Base-by-base conservation (phyloP, 2,329 filamentous ascomycete species). In the Hypoxylon sp. region DNA sequence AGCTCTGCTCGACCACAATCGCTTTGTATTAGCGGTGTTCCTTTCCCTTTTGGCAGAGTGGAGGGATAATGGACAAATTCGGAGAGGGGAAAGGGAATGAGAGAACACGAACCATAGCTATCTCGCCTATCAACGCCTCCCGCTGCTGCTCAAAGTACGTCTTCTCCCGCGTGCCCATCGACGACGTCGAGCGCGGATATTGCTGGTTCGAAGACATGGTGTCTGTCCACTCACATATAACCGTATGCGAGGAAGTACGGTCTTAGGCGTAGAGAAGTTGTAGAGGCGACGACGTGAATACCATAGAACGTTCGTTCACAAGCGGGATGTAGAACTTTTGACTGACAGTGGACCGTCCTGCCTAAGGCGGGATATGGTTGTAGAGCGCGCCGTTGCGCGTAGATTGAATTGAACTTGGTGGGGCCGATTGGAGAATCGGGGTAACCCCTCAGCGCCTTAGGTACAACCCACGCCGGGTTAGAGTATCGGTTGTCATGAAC, bases 61-160 rank as follows among this genome's bases (percentile, higher is more conserved):
- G 36, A 18, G 16, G 0, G n/a, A 3, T 9, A n/a, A n/a, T n/a
- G n/a, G n/a, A n/a, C n/a, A n/a, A n/a, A n/a, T n/a, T n/a, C n/a
- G 1, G 4, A 20, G 16, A 20, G 16, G 16, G 36, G 7, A 20
- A 16, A 40, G 36, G 24, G 3, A 28, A 14, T 26, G 28, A n/a
- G 14, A 8, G 16, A 74, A n/a, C 36, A 59, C 80, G 48, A 73
- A 92, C 91, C 80, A 89, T 84, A 64, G 89, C 90, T 72, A 94
- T 92, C 70, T 94, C 91, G 48, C 85, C 83, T 3, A 94, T 83
- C 28, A 94, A 82, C 5, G 87, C 82, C 72, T 90, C 90, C 64
- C 92, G 87, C 80, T 95, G 91, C 75, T 90, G 86, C 75, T 93
- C 91, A 72, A 93, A 95, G 72, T 91, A 92, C 0, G 88, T 81